Evolutionary conservation across 768 basidiomycete species (phyloP), one percentile per base, ranked within the genome.

Genomic region (Suillus variegatus): DNA sequence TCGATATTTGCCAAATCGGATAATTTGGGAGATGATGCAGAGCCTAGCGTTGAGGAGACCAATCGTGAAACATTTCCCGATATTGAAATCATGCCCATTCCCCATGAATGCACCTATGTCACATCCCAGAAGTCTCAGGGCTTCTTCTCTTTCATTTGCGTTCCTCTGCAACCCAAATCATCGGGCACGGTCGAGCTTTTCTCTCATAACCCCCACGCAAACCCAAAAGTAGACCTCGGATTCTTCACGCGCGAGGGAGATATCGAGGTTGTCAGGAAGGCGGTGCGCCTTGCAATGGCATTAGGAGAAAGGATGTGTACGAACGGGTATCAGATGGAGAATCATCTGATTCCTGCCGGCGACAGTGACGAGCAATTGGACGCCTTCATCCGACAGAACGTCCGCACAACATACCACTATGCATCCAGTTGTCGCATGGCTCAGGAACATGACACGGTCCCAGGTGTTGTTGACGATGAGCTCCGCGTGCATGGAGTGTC

Each of bases 381-480:
- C 36, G 13, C 36, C 12, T 52, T 51, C 28, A 64, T 66, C 35
- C 5, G 35, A n/a, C 35, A 52, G 16, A 35, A 67, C 28, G 62
- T 63, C 10, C 64, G 72, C 55, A 74, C 77, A 14, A 75, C 75
- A 55, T 79, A 73, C 66, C 79, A 81, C 63, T 81, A 78, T 52
- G 64, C 76, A 7, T 77, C 73, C 38, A 77, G 79, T 51, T 80
- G 80, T 71, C 66, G 79, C 9, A 81, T 82, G 78, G 80, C 62
- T 41, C 65, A 56, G n/a, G 46, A 60, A 12, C 40, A 56, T n/a
- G 61, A 62, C 68, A 54, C 60, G n/a, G 36, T 47, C 38, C 68
- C 66, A 14, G 85, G 85, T 32, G 84, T 85, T 0, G 82, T 87
- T 38, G 82, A 83, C 66, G 79, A 80, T 58, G 71, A 78, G 35